These are phyloP conservation scores for Xylariales sp. DNA, from an alignment of 2,329 filamentous ascomycete genomes.

Conservation along the genomic window DNA sequence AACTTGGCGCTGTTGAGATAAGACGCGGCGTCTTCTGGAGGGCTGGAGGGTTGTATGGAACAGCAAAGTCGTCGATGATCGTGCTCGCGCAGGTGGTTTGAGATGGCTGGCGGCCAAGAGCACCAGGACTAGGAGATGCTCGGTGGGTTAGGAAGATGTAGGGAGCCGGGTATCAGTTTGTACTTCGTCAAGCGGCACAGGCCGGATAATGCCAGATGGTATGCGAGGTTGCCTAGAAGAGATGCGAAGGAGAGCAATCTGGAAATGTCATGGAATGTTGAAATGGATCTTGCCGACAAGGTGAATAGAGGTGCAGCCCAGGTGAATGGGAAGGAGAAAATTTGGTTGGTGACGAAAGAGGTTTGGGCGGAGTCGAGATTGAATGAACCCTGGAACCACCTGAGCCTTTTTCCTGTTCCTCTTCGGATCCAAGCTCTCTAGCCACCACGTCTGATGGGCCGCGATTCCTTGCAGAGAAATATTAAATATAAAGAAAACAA, in stretches of 20 bases:
- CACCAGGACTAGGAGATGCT: conserved; percentile 1
- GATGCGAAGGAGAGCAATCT: background rate
- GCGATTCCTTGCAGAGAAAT: too few relatives aligned
- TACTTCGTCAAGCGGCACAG: conserved; percentile 7
- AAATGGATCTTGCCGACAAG: conserved; percentile 2
- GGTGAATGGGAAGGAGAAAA: conserved; percentile 7
- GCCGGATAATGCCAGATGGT: conserved; percentile 4
- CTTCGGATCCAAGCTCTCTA: too few relatives aligned
- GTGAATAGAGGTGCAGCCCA: background rate
- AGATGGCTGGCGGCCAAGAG: background rate
- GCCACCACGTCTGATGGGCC: too few relatives aligned
- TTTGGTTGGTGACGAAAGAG: conserved; percentile 10
- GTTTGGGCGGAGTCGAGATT: conserved; percentile 8
- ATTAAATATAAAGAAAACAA: too few relatives aligned
- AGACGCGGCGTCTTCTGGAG: background rate
- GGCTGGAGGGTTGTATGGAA: background rate
- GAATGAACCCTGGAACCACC: conserved; percentile 5
- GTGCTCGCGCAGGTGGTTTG: background rate
- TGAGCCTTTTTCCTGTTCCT: background rate
- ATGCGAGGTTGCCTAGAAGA: background rate
- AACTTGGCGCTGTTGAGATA: background rate
- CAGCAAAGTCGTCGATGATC: background rate
- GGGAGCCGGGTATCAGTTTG: conserved; percentile 6
- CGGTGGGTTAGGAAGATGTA: background rate
- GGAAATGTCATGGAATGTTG: background rate